Evolutionary conservation across 2,329 filamentous ascomycete species (phyloP), one percentile per base, ranked within the genome.

Genomic region (Tolypocladium tropicale): DNA sequence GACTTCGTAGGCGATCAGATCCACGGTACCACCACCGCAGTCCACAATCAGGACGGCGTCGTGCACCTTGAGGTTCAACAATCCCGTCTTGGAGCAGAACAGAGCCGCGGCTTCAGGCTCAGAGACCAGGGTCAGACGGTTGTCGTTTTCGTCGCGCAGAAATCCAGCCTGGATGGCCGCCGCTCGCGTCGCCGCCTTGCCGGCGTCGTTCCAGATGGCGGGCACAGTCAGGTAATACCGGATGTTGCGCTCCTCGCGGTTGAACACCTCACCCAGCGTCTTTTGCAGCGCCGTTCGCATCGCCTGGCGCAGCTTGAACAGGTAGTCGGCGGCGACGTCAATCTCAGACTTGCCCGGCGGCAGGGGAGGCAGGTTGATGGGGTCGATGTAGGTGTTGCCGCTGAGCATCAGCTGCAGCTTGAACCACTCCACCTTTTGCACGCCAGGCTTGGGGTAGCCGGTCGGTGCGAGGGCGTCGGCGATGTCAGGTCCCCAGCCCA

Each of bases 341-440:
- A 97, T 96, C 75, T 97, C 94, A 30, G 93, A 96, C 79, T 97
- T 97, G 74, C 94, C 94, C 50, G 93, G 92, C 52, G 94, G 94
- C 70, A 97, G 88, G 61, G 94, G 94, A 52, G 94, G 94, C 63
- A 99, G 84, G 81, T 97, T 97, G 77, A 97, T 97, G 60, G 94
- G 94, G 72, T 97, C 94, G 69, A 97, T 97, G 73, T 97, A 97
- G 49, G 94, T 97, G 79, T 97, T 97, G 61, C 94, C 94, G 58
- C 91, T 96, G 60, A 96, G 82, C 94, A 97, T 97, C 56, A 99
- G 84, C 76, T 99, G 94, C 63, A 99, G 82, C 79, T 97, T 97
- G 82, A 99, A 97, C 94, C 94, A 99, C 76, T 97, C 94, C 28
- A 97, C 93, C 77, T 97, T 97, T 74, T 97, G 94, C 64, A 99